Evolutionary conservation across 495 filamentous ascomycete species (phyloP).

Genomic region (Neurospora terricola): DNA sequence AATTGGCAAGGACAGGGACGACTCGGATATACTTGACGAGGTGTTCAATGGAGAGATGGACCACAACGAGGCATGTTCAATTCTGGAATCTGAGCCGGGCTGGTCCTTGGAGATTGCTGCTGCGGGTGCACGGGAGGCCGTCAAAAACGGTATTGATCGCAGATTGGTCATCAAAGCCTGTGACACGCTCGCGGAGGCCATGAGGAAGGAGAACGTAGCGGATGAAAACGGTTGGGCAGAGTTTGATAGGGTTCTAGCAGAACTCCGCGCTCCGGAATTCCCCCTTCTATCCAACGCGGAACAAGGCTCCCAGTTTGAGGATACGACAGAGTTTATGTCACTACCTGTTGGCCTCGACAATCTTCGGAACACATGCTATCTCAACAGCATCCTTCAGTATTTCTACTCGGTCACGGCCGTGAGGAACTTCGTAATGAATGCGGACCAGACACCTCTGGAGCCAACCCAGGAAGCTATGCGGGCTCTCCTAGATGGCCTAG

Average conservation of each 20-base stretch:
- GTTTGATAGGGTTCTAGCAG: not conserved
- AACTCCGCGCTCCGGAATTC: not conserved
- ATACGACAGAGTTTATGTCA: slow-evolving; percentile 16
- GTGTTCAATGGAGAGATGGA: slow-evolving; percentile 9
- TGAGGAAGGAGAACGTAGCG: not conserved
- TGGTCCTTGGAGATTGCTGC: slow-evolving; percentile 17
- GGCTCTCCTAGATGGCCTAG: slow-evolving; percentile 53
- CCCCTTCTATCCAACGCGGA: not conserved
- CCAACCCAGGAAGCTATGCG: slow-evolving; percentile 47
- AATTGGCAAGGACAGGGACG: slow-evolving; percentile 15
- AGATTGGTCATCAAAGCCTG: not conserved
- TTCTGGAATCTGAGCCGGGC: slow-evolving; percentile 1
- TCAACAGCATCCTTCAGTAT: slow-evolving; percentile 94
- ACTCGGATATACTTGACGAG: slow-evolving; percentile 6
- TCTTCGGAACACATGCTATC: slow-evolving; percentile 94
- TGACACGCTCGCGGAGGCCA: not conserved
- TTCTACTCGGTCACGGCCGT: slow-evolving; percentile 82
- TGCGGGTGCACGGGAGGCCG: slow-evolving; percentile 1
- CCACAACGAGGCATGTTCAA: slow-evolving; percentile 10
- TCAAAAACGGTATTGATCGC: not conserved
- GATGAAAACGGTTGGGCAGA: not conserved
- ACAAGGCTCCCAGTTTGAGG: not conserved
- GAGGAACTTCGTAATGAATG: slow-evolving; percentile 67
- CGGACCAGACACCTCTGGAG: slow-evolving; percentile 54
- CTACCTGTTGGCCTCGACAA: slow-evolving; percentile 82